Evolutionary conservation across 805 yeast genomes (phyloP).

Genomic region (Candida piceae): DNA sequence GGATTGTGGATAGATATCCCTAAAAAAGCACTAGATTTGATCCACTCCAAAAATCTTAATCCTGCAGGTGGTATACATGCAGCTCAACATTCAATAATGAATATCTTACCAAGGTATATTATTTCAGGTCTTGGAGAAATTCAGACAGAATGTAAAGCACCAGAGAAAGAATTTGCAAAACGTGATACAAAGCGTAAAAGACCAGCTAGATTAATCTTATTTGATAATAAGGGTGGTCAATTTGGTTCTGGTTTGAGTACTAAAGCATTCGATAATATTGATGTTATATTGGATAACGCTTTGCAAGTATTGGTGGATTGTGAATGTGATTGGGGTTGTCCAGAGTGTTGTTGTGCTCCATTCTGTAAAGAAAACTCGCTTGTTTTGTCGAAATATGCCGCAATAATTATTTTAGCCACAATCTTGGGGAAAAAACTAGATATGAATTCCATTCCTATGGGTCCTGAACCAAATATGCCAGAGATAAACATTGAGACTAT

Average conservation of each 20-base stretch:
- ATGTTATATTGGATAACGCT: slow-evolving; percentile 58
- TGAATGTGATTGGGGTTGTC: slow-evolving; percentile 65
- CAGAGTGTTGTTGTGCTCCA: slow-evolving; percentile 79
- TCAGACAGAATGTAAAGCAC: slow-evolving; percentile 93
- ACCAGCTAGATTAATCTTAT: slow-evolving; percentile 83
- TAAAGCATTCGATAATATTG: slow-evolving; percentile 75
- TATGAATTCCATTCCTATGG: slow-evolving; percentile 48
- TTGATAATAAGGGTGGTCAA: slow-evolving; percentile 78
- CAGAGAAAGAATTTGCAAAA: slow-evolving; percentile 88
- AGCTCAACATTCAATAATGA: slow-evolving; percentile 86
- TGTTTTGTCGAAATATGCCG: slow-evolving; percentile 86
- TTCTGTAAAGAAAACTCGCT: slow-evolving; percentile 76
- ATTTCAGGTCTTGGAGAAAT: slow-evolving; percentile 74
- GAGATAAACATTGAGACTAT: slow-evolving; percentile 64
- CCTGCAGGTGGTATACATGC: slow-evolving; percentile 95
- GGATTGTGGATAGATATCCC: slow-evolving; percentile 96
- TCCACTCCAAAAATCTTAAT: slow-evolving; percentile 54
- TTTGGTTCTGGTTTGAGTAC: slow-evolving; percentile 75
- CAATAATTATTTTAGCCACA: slow-evolving; percentile 58
- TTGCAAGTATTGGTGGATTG: slow-evolving; percentile 58
- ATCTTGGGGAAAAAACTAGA: slow-evolving; percentile 54
- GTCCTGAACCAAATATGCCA: slow-evolving; percentile 78
- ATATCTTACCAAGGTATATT: slow-evolving; percentile 67
- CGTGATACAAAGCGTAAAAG: slow-evolving; percentile 66
- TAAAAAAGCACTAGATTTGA: slow-evolving; percentile 48